Evolutionary conservation across 768 basidiomycete genomes (phyloP).

Genomic region (Boletus rex-veris): DNA sequence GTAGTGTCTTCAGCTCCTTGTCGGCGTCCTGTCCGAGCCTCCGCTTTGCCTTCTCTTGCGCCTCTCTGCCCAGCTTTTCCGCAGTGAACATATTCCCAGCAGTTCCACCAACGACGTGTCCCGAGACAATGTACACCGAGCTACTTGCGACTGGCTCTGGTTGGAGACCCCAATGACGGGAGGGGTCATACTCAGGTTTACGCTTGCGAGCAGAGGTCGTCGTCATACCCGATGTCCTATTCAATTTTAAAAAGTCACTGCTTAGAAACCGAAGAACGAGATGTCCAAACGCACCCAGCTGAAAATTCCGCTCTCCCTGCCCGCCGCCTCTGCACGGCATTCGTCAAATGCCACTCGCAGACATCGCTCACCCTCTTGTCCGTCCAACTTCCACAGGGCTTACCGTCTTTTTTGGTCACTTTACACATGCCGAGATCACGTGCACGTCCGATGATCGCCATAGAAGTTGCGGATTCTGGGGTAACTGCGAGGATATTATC

Average conservation of each 20-base stretch:
- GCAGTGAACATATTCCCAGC: constrained; percentile 44
- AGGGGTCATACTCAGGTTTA: constrained; percentile 60
- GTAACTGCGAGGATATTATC: constrained; percentile 84
- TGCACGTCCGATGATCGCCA: constrained; percentile 83
- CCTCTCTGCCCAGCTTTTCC: constrained; percentile 77
- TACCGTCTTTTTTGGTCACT: constrained; percentile 75
- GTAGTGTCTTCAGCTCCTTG: constrained; percentile 51
- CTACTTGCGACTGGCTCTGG: constrained; percentile 41
- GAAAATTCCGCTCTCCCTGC: constrained; percentile 85
- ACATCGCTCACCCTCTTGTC: constrained; percentile 84
- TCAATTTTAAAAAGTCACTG: not conserved
- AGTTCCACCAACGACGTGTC: constrained; percentile 63
- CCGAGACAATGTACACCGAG: constrained; percentile 78
- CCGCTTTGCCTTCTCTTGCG: constrained; percentile 73
- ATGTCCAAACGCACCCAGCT: constrained; percentile 52
- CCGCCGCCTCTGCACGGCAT: constrained; percentile 69
- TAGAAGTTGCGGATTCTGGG: constrained; percentile 74
- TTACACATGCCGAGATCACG: constrained; percentile 84
- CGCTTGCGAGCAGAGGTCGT: constrained; percentile 42
- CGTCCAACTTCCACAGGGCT: constrained; percentile 82
- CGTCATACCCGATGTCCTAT: constrained; percentile 74
- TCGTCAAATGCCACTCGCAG: constrained; percentile 90
- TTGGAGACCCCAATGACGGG: constrained; percentile 71
- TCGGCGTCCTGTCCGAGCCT: constrained; percentile 60
- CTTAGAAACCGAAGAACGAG: not conserved